A percentile compares a stretch with the other conserved stretches of the same genome.
phyloP scores from a whole-genome alignment of 106 monocot species.

The Acorus calamus region DNA sequence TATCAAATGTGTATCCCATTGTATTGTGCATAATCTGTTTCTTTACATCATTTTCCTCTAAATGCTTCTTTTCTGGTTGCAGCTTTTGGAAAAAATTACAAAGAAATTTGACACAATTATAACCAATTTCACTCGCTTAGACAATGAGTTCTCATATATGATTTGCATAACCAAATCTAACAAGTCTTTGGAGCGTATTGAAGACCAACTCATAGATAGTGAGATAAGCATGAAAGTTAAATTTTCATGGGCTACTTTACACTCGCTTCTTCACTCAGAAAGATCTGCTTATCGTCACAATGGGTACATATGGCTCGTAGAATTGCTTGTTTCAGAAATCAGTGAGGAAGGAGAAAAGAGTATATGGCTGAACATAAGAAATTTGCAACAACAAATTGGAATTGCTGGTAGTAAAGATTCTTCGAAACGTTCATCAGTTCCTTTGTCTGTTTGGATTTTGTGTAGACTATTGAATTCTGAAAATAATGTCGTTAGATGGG shows the following conservation, averaged over 20 bases:
- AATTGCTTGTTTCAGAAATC: constrained; percentile 75
- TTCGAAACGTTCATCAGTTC: constrained; percentile 32
- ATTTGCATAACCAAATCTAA: constrained; percentile 57
- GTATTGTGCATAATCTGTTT: neutral
- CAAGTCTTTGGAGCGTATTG: constrained; percentile 34
- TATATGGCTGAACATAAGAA: constrained; percentile 58
- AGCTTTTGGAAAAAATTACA: constrained; percentile 73
- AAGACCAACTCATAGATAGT: constrained; percentile 33
- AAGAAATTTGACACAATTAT: constrained; percentile 55
- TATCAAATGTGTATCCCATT: neutral
- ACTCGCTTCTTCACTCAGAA: constrained; percentile 85
- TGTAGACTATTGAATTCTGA: constrained; percentile 91
- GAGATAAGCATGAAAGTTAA: constrained; percentile 32
- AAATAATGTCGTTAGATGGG: constrained; percentile 81
- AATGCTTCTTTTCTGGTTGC: constrained; percentile 3
- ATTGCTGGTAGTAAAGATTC: constrained; percentile 62
- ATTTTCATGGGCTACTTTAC: constrained; percentile 81
- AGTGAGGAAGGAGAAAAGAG: constrained; percentile 32
- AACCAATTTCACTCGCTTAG: constrained; percentile 57
- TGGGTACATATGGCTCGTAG: constrained; percentile 90
- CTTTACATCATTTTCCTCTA: neutral
- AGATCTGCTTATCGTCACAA: constrained; percentile 64
- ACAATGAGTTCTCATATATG: constrained; percentile 68
- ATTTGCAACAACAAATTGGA: constrained; percentile 56
- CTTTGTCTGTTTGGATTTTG: constrained; percentile 57